A percentile compares a stretch with the other conserved stretches of the same genome.
Conservation (phyloP, 2,329 filamentous ascomycete species). For the Raffaelea ambrosiae region DNA sequence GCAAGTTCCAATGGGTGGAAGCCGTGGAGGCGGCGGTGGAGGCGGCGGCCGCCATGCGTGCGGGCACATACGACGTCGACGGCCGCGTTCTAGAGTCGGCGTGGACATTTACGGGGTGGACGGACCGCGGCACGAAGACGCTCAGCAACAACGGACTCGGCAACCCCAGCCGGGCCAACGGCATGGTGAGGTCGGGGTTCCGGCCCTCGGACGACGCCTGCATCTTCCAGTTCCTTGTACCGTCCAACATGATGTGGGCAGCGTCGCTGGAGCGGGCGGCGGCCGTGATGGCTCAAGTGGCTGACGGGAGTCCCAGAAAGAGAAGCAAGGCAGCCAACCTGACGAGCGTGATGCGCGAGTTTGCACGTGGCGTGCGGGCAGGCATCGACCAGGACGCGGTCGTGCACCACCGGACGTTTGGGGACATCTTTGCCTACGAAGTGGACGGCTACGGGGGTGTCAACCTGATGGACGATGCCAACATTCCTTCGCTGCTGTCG, state of each 20-base stretch:
- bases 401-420: slow-evolving; percentile 48
- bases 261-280: slow-evolving; percentile 52
- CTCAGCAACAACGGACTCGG: slow-evolving; percentile 65
- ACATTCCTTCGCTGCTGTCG: slow-evolving; percentile 58
- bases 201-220: slow-evolving; percentile 71
- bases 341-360: slow-evolving; percentile 41
- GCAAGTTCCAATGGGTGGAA: slow-evolving; percentile 54
- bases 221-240: slow-evolving; percentile 69
- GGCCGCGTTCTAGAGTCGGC: slow-evolving; percentile 41
- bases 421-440: slow-evolving; percentile 68
- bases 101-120: slow-evolving; percentile 69
- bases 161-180: slow-evolving; percentile 69
- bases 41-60: slow-evolving; percentile 57
- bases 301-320: too few species aligned
- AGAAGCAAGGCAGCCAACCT: slow-evolving; percentile 30
- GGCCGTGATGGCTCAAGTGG: slow-evolving; percentile 38
- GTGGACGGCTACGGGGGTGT: slow-evolving; percentile 63
- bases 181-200: slow-evolving; percentile 67
- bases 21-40: slow-evolving; percentile 59
- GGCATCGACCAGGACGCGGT: slow-evolving; percentile 67
- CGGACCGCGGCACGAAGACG: slow-evolving; percentile 65
- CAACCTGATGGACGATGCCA: slow-evolving; percentile 65
- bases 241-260: slow-evolving; percentile 69
- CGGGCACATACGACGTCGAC: slow-evolving; percentile 57
- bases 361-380: slow-evolving; percentile 54